Conservation (phyloP, 1,284 basidiomycete species). For the Vanrija pseudolonga region DNA sequence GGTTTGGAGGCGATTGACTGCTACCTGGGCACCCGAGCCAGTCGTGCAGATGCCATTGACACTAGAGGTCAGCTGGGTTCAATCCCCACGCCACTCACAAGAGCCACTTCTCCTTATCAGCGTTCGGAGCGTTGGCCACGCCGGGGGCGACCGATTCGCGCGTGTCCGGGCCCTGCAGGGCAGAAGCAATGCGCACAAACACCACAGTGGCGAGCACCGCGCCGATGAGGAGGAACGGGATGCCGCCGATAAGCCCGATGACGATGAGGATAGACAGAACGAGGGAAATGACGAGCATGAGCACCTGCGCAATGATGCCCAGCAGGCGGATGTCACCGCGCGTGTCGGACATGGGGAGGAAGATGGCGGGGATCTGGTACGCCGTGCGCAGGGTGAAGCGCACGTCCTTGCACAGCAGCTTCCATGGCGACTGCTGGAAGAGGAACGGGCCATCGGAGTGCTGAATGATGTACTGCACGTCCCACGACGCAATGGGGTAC, state of each 20-base stretch:
- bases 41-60: slow-evolving; percentile 32
- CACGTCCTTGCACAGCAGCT: slow-evolving; percentile 11
- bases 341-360: slow-evolving; percentile 11
- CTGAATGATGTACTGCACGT: slow-evolving; percentile 4
- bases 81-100: slow-evolving; percentile 19
- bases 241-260: neutral
- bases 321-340: slow-evolving; percentile 10
- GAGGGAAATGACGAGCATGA: slow-evolving; percentile 17
- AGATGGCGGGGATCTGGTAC: slow-evolving; percentile 12
- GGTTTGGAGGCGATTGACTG: slow-evolving; percentile 15
- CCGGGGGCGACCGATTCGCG: neutral
- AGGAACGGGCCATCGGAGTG: neutral
- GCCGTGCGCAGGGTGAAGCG: slow-evolving; percentile 11
- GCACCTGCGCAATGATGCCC: slow-evolving; percentile 15
- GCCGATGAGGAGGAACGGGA: neutral
- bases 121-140: too few species aligned
- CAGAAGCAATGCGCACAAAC: too few species aligned
- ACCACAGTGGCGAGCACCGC: neutral
- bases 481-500: slow-evolving; percentile 12
- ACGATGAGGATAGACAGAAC: slow-evolving; percentile 12
- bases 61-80: slow-evolving; percentile 10
- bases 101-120: too few species aligned
- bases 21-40: slow-evolving; percentile 20
- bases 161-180: too few species aligned
- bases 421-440: slow-evolving; percentile 5